phyloP scores from a whole-genome alignment of 2,329 filamentous ascomycete species.

The Xylaria sp. region DNA sequence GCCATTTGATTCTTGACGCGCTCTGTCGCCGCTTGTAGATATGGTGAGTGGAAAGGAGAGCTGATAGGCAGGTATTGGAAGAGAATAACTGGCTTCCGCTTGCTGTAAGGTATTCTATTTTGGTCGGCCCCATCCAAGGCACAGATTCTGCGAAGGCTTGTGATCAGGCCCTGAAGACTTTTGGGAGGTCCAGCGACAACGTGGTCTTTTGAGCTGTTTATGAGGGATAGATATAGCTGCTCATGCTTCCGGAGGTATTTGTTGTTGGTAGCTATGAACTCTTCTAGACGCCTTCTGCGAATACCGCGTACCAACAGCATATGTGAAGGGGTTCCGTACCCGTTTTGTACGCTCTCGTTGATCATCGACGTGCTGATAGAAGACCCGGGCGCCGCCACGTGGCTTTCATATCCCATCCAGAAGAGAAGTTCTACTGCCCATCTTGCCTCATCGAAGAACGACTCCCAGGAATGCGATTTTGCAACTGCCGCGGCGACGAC shows the following conservation, averaged over 20 bases:
- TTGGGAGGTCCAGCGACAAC: constrained; percentile 98
- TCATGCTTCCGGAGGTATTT: constrained; percentile 91
- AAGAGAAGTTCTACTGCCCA: constrained; percentile 93
- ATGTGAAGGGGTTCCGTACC: constrained; percentile 91
- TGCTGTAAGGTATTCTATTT: constrained; percentile 89
- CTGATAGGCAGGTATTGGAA: constrained; percentile 98
- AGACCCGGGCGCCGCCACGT: constrained; percentile 95
- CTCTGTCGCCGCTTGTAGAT: constrained; percentile 82
- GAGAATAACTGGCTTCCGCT: constrained; percentile 94
- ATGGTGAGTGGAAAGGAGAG: constrained; percentile 96
- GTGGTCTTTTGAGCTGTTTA: constrained; percentile 96
- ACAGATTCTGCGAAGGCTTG: constrained; percentile 94
- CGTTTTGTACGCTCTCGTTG: constrained; percentile 91
- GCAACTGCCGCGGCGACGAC: constrained; percentile 93
- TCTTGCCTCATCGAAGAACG: constrained; percentile 81
- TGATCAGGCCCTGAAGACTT: constrained; percentile 93
- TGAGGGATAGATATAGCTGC: constrained; percentile 92
- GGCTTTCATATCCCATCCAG: constrained; percentile 97
- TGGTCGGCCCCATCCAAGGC: constrained; percentile 95
- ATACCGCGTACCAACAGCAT: constrained; percentile 98
- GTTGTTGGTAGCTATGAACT: constrained; percentile 96
- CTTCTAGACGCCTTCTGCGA: constrained; percentile 85
- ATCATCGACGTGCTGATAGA: constrained; percentile 90
- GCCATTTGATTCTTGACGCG: constrained; percentile 88
- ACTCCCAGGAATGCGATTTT: constrained; percentile 91